Evolutionary conservation across 176 grass and related monocot species (phyloP).

Genomic region (Zea mays): DNA sequence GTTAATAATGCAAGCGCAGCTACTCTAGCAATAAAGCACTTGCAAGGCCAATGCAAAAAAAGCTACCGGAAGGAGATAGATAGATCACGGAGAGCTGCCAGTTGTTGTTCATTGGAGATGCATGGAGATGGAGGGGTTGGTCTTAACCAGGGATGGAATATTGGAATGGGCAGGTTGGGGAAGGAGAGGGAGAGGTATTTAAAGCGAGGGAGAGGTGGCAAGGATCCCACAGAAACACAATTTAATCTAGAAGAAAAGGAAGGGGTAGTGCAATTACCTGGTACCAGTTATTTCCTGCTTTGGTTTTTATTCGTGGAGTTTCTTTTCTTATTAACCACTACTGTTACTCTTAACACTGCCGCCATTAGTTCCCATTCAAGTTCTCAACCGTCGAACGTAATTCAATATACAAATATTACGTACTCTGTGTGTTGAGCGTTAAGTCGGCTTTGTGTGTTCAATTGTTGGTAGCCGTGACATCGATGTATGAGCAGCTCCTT

Average conservation of each 20-base stretch:
- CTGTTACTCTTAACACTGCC: too few relatives aligned
- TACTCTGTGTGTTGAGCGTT: too few relatives aligned
- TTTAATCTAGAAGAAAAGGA: slow-evolving; percentile 39
- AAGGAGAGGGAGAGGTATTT: slow-evolving; percentile 37
- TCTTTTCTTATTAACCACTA: neutral
- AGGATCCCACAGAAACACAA: slow-evolving; percentile 10
- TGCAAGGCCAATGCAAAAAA: neutral
- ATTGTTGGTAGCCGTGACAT: neutral
- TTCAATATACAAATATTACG: neutral
- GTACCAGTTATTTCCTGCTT: neutral
- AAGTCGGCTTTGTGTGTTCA: too few relatives aligned
- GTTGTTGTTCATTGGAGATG: neutral
- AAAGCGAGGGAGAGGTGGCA: slow-evolving; percentile 27
- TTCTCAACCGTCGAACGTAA: too few relatives aligned
- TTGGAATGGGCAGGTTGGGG: slow-evolving; percentile 1
- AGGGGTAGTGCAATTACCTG: too few relatives aligned
- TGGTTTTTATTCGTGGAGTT: neutral
- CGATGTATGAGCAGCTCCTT: slow-evolving; percentile 14
- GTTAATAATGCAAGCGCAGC: too few relatives aligned
- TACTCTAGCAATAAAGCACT: too few relatives aligned
- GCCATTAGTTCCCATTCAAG: too few relatives aligned
- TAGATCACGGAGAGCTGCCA: too few relatives aligned
- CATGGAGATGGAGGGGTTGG: too few relatives aligned
- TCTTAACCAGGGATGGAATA: neutral
- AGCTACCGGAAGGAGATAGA: neutral